These are phyloP conservation scores for Moricandia moricandioides DNA, from an alignment of 345 rosid genomes.

Conservation along the genomic window DNA sequence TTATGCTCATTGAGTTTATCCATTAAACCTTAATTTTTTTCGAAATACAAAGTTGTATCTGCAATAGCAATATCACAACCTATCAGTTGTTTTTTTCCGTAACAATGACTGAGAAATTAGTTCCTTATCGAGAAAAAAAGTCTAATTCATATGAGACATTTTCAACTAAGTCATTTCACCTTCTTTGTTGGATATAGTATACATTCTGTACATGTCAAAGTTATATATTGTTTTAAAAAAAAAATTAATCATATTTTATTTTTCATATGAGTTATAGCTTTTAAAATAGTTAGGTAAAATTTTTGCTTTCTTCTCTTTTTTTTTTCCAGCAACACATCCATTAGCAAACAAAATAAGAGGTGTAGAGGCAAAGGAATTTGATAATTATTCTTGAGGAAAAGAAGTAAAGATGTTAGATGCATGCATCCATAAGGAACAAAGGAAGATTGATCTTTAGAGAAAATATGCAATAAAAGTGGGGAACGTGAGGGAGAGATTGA, in stretches of 20 bases:
- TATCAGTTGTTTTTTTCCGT: background rate
- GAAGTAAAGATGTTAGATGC: conserved; percentile 21
- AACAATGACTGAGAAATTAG: background rate
- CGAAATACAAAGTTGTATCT: background rate
- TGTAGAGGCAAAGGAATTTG: conserved; percentile 15
- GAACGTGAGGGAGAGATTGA: background rate
- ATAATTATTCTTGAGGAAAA: conserved; percentile 3
- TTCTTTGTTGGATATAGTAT: background rate
- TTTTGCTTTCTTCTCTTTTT: background rate
- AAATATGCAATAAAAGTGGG: conserved; percentile 22
- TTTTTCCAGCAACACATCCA: background rate
- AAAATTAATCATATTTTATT: background rate
- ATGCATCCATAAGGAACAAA: conserved; percentile 27
- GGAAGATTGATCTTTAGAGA: conserved; percentile 7
- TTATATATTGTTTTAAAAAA: too few relatives aligned
- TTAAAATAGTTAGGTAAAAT: background rate
- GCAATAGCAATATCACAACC: background rate
- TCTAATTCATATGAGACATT: conserved; percentile 5
- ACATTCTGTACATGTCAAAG: background rate
- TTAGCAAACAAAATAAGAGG: conserved; percentile 1
- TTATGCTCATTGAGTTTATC: conserved; percentile 31
- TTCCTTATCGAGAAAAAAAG: background rate
- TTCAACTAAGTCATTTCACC: conserved; percentile 4
- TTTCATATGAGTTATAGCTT: background rate
- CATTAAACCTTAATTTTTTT: conserved; percentile 11